Evolutionary conservation across 2,329 filamentous ascomycete species (phyloP), one percentile per base, ranked within the genome.

Genomic region (Fusarium pilosicola): DNA sequence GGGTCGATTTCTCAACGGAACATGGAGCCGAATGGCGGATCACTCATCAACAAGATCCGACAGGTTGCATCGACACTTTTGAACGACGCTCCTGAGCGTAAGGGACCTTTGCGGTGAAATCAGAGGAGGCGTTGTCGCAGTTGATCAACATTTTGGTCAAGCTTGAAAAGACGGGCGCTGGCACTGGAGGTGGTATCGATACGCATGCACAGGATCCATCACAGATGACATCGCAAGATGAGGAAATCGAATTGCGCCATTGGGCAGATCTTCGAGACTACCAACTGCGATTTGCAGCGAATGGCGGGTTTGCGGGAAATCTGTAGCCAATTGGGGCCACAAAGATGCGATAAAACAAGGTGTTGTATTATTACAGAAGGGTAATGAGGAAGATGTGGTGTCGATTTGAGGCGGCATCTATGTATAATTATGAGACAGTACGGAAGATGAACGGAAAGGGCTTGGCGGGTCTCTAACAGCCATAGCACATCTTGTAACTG

Each of bases 251-350:
- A 81, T 82, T 96, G 74, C 86, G 89, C 26, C 87, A 90, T 66
- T 97, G 94, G 94, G 92, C 93, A 0, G 93, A 93, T 79, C 82
- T 97, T 73, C 88, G 93, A 66, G 92, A 96, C 59, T 93, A 93
- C 74, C 94, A 97, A 81, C 82, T 91, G 70, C 90, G 91, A 64
- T 94, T 95, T 79, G 88, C 90, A 14, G 88, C 91, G 62, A 88
- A 88, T 41, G 92, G 91, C 4, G 92, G 90, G 4, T 87, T 90
- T 55, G 67, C 76, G 2, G 80, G 79, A 12, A 76, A 55, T 30
- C 18, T 80, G 45, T 80, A 70, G 71, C 9, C 24, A 48, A 44
- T 42, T 22, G 17, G 57, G 30, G 36, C 1, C 28, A 46, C 15
- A 48, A 22, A 22, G 54, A 44, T 26, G 32, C 30, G 24, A 36